Conservation (phyloP, 2,329 filamentous ascomycete genomes). For the Gremmenia infestans region DNA sequence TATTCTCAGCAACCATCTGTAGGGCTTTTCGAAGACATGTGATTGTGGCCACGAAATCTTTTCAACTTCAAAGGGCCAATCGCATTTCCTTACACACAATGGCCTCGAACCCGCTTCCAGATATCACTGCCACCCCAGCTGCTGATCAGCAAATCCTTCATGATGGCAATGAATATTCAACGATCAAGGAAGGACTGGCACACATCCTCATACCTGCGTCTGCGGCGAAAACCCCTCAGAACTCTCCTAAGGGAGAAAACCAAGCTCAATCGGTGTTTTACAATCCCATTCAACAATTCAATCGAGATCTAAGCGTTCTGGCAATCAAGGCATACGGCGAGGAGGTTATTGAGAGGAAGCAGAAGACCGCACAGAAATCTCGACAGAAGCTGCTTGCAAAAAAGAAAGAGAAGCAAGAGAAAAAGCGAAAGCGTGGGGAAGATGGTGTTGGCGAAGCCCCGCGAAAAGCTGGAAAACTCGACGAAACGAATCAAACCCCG, state of each 20-base stretch:
- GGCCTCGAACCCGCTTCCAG: conserved; percentile 5
- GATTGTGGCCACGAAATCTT: neutral
- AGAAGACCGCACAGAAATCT: conserved; percentile 39
- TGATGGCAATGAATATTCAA: conserved; percentile 49
- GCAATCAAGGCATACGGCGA: conserved; percentile 87
- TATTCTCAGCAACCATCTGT: neutral
- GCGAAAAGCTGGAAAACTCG: conserved; percentile 33
- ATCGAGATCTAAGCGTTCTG: conserved; percentile 88
- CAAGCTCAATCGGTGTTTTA: conserved; percentile 84
- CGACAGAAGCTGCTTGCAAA: conserved; percentile 31
- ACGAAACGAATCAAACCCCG: conserved; percentile 10
- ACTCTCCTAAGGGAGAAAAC: conserved; percentile 45
- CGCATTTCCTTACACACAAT: neutral
- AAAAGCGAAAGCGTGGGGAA: conserved; percentile 43
- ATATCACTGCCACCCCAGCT: conserved; percentile 29
- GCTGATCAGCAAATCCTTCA: conserved; percentile 34
- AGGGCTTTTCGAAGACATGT: neutral
- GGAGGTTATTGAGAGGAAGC: conserved; percentile 49
- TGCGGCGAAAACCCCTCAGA: conserved; percentile 42
- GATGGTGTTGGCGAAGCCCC: conserved; percentile 27
- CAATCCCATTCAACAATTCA: conserved; percentile 98
- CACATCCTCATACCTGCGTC: conserved; percentile 58
- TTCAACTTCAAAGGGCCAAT: neutral
- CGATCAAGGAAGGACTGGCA: conserved; percentile 63
- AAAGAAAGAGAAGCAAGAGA: conserved; percentile 43